Evolutionary conservation across 345 rosid species (phyloP), one percentile per base, ranked within the genome.

Genomic region (Turnera subulata): DNA sequence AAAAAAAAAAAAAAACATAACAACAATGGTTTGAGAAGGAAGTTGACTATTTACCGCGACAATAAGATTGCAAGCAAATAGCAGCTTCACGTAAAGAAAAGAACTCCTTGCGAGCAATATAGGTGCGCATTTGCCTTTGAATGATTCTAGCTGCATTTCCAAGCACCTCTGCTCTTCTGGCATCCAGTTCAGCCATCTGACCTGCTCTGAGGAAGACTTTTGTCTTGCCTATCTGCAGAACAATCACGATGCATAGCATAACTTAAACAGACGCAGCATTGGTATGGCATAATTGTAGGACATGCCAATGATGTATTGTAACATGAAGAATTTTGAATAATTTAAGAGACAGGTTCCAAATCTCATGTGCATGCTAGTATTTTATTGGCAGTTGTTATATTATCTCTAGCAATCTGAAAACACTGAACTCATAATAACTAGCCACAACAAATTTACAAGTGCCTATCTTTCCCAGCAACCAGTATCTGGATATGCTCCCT

Each of bases 181-280:
- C 82, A 77, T 93, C 99, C 73, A 93, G 73, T 72, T 89, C 95
- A 60, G 99, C 99, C 99, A 93, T 93, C 79, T 93, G 99, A 62
- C 99, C 99, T 60, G 99, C 99, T 78, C 99, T 84, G 19, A 93
- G 85, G 80, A 93, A 93, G 51, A 93, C 87, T 72, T 93, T 89
- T 35, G 79, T 72, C 81, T 90, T 93, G 49, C 99, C 99, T 70
- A 93, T 67, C 99, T 93, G 84, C 78, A 64, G 55, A 63, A 40
- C 64, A 72, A 56, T 64, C 47, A 64, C 50, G 46, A 72, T 53
- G 39, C 45, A 53, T 40, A 45, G 45, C 38, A 68, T 26, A 29
- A 29, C 35, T 29, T 29, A 29, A n/a, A 29, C 8, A 29, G 4
- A 29, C 8, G 35, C 35, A 29, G 35, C 35, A 29, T 29, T 29